These are phyloP conservation scores for Marasmius oreades DNA, from an alignment of 1,284 basidiomycete genomes.

Conservation along the genomic window DNA sequence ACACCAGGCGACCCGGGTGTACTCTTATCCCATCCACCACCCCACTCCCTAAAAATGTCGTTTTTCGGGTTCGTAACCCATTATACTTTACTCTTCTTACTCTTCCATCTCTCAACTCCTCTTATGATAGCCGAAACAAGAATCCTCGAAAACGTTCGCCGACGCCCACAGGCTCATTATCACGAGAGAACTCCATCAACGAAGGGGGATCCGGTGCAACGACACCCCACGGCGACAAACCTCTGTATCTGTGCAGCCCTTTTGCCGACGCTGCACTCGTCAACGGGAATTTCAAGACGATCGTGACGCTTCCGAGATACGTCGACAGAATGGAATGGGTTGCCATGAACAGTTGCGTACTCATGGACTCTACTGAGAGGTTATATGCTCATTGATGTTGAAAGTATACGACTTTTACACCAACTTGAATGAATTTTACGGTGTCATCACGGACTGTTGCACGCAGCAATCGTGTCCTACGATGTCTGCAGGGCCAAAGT, in stretches of 20 bases:
- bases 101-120: conserved; percentile 4
- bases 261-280: conserved; percentile 96
- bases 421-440: conserved; percentile 97
- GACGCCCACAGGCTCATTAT: conserved; percentile 56
- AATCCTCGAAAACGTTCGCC: conserved; percentile 65
- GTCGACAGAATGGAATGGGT: conserved; percentile 98
- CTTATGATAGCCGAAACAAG: conserved; percentile 33
- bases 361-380: background rate
- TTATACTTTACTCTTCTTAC: background rate
- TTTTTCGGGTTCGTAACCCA: conserved; percentile 29
- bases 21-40: background rate
- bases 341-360: conserved; percentile 84
- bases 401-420: conserved; percentile 93
- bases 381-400: background rate
- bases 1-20: background rate
- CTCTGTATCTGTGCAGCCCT: conserved; percentile 88
- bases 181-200: conserved; percentile 31
- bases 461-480: conserved; percentile 87
- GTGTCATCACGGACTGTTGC: conserved; percentile 91
- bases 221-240: conserved; percentile 42
- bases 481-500: conserved; percentile 90
- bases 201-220: conserved; percentile 36
- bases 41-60: conserved; percentile 15
- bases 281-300: conserved; percentile 99
- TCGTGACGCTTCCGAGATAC: conserved; percentile 95